These are phyloP conservation scores for Candida insectalens DNA, from an alignment of 805 yeast genomes.

Conservation along the genomic window DNA sequence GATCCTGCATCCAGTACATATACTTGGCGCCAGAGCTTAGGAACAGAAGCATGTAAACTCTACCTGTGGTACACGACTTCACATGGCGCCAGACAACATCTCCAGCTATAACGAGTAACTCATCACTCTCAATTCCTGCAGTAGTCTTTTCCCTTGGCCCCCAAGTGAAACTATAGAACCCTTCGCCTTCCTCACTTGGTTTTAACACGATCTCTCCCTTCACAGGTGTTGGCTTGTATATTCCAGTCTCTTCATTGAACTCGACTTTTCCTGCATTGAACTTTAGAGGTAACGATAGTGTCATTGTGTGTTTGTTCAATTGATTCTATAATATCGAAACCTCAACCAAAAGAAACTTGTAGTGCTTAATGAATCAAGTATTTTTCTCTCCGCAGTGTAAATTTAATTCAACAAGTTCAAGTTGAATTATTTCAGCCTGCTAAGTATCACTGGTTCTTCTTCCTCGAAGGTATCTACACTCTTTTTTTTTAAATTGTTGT, in stretches of 20 bases:
- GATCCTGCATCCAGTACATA: constrained; percentile 70
- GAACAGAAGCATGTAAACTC: constrained; percentile 42
- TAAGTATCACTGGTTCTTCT: too few relatives aligned
- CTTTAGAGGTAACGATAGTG: constrained; percentile 22
- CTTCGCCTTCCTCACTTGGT: constrained; percentile 61
- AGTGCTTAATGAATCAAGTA: too few relatives aligned
- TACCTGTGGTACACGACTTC: constrained; percentile 60
- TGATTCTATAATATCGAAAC: too few relatives aligned
- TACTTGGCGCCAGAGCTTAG: constrained; percentile 30
- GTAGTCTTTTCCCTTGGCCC: constrained; percentile 46
- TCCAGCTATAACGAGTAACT: constrained; percentile 70
- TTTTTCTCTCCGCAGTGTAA: too few relatives aligned
- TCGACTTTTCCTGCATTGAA: constrained; percentile 77
- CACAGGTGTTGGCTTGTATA: constrained; percentile 60
- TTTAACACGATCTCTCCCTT: constrained; percentile 58
- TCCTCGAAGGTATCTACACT: too few relatives aligned
- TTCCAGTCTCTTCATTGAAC: constrained; percentile 49
- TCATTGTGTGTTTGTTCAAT: constrained; percentile 3
- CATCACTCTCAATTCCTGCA: constrained; percentile 38
- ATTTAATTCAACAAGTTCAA: too few relatives aligned
- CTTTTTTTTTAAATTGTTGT: too few relatives aligned
- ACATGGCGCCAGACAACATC: constrained; percentile 74
- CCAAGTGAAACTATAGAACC: constrained; percentile 66
- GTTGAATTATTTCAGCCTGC: too few relatives aligned
- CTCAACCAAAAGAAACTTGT: too few relatives aligned